Evolutionary conservation across 176 grass and related monocot species (phyloP), one percentile per base, ranked within the genome.

Genomic region (Avena atlantica): DNA sequence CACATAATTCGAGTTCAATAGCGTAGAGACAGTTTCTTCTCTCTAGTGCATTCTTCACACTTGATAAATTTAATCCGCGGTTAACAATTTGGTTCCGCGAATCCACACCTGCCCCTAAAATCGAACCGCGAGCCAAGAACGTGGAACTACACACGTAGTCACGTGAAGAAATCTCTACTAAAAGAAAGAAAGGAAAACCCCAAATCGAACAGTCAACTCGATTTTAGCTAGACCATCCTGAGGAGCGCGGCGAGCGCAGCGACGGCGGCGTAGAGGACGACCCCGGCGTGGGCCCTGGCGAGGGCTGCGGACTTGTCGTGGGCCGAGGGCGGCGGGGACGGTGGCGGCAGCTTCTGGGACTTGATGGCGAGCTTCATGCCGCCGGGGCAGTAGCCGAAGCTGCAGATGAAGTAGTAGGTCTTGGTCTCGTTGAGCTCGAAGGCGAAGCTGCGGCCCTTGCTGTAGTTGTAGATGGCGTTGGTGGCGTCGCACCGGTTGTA

Each of bases 371-470:
- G 92, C 78, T 90, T 93, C 97, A 99, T 99, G 6, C 97, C 97
- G 55, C 88, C 74, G 78, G 81, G 93, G 89, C 97, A 99, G 94
- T 99, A 96, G 1, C 94, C 97, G 88, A 86, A 96, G 88, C 94
- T 99, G 84, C 97, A 96, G 87, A 99, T 94, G 94, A 99, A 99
- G 83, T 99, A 99, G 89, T 96, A 99, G 48, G 78, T 84, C 87
- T 92, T 94, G 82, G 97, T 99, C 84, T 99, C 69, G 87, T 99
- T 99, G 62, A 99, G 94, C 86, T 96, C 21, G 86, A 99, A 94
- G 6, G 97, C 94, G 83, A 90, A 99, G 92, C 4, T 99, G 16
- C 97, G 88, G 2, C 97, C 97, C 85, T 99, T 99, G 92, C 97
- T 99, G 94, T 99, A 99, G 91, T 99, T 99, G 76, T 88, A 94